Evolutionary conservation across 2,329 filamentous ascomycete genomes (phyloP).

Genomic region (Beauveria sp.): DNA sequence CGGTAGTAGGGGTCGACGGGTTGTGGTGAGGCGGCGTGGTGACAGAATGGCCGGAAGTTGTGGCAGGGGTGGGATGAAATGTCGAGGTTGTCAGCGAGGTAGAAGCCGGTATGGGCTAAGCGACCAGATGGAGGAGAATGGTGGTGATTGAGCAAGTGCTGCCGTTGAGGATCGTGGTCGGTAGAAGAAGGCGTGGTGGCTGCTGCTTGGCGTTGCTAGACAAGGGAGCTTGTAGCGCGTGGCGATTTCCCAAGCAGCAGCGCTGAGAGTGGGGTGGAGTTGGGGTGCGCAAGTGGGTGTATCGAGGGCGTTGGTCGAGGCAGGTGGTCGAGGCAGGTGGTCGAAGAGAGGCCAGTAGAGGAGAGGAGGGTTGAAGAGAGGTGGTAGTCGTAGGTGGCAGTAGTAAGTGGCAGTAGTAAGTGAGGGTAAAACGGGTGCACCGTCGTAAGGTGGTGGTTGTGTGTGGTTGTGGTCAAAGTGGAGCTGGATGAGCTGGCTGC

Average conservation of each 20-base stretch:
- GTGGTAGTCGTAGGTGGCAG: not conserved
- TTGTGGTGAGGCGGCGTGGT: not conserved
- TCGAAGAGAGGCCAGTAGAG: not conserved
- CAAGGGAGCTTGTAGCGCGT: not conserved
- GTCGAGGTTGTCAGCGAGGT: not conserved
- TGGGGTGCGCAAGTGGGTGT: too few species aligned
- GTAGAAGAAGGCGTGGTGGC: constrained; percentile 1
- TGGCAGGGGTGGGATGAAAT: not conserved
- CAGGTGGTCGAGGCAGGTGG: not conserved
- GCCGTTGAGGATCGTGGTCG: not conserved
- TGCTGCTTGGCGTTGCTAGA: constrained; percentile 1
- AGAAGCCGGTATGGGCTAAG: not conserved
- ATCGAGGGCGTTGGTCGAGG: not conserved
- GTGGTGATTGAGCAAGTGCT: not conserved
- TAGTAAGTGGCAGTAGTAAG: not conserved
- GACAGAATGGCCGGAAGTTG: not conserved
- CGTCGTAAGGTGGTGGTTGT: not conserved
- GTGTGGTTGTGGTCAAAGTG: not conserved
- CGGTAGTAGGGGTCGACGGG: not conserved
- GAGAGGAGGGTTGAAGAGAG: not conserved
- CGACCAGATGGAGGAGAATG: not conserved
- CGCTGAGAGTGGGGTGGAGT: not conserved
- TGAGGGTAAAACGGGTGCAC: not conserved
- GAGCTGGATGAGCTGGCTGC: not conserved
- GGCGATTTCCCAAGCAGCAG: constrained; percentile 3